Percentiles rank a stretch among this genome's conserved stretches.
Conservation (phyloP, 306 rosid genomes). For the Notholithocarpus densiflorus region DNA sequence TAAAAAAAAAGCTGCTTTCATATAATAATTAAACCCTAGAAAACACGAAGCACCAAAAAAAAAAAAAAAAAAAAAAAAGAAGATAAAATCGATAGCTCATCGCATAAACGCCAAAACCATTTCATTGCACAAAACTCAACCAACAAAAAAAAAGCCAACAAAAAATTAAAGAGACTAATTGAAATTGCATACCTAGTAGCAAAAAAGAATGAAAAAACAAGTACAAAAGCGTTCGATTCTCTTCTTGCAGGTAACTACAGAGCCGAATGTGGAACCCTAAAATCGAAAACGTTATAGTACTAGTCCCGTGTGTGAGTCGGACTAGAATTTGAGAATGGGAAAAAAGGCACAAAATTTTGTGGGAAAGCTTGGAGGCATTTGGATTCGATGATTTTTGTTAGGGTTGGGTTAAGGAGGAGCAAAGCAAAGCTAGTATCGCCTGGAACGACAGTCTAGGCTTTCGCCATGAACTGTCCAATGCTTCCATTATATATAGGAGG, state of each 20-base stretch:
- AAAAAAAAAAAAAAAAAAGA: too few relatives aligned
- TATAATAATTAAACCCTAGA: background rate
- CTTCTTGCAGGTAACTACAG: background rate
- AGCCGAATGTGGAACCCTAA: constrained; percentile 1
- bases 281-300: background rate
- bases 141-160: background rate
- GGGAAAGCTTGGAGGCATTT: background rate
- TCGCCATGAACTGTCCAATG: background rate
- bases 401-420: constrained; percentile 11
- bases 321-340: background rate
- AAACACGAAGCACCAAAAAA: background rate
- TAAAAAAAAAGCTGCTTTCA: background rate
- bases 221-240: background rate
- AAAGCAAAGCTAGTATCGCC: background rate
- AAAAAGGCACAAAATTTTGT: background rate
- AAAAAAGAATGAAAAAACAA: background rate
- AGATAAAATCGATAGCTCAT: background rate
- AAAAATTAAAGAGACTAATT: background rate
- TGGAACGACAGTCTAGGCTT: constrained; percentile 3
- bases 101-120: background rate
- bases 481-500: background rate
- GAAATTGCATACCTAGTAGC: constrained; percentile 12
- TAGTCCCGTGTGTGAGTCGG: background rate
- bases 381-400: constrained; percentile 1
- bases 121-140: too few relatives aligned